Percentiles rank a stretch among this genome's conserved stretches.
phyloP scores from a whole-genome alignment of 176 grass and related monocot species.

The Paspalum vaginatum region DNA sequence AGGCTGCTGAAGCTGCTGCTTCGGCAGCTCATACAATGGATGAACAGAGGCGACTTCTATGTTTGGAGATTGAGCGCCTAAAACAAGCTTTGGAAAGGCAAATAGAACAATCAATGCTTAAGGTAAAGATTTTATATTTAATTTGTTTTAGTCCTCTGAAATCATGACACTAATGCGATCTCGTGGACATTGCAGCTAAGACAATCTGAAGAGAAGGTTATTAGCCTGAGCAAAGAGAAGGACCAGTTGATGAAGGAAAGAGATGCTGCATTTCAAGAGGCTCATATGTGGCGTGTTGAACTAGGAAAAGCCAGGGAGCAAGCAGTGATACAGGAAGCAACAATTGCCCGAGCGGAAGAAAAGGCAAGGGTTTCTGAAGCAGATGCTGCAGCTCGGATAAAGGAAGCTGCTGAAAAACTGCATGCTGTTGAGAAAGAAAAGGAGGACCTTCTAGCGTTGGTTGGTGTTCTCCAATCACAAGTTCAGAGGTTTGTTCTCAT shows the following conservation, averaged over 20 bases:
- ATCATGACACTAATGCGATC: slow-evolving; percentile 26
- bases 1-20: slow-evolving; percentile 82
- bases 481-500: slow-evolving; percentile 70
- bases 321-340: slow-evolving; percentile 85
- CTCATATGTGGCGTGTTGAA: slow-evolving; percentile 90
- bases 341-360: slow-evolving; percentile 80
- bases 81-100: slow-evolving; percentile 70
- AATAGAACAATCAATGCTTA: slow-evolving; percentile 66
- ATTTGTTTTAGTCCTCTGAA: slow-evolving; percentile 11
- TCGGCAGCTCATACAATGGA: slow-evolving; percentile 81
- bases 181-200: slow-evolving; percentile 55
- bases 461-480: slow-evolving; percentile 76
- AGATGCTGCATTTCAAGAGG: slow-evolving; percentile 77
- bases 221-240: slow-evolving; percentile 69
- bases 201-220: slow-evolving; percentile 83
- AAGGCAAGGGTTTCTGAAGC: slow-evolving; percentile 72
- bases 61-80: slow-evolving; percentile 66
- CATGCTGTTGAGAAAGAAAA: slow-evolving; percentile 67
- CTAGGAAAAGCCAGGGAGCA: slow-evolving; percentile 96
- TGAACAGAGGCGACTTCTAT: slow-evolving; percentile 71
- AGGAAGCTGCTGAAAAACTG: slow-evolving; percentile 65
- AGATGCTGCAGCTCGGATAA: slow-evolving; percentile 64
- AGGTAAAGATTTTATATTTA: slow-evolving; percentile 44
- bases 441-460: slow-evolving; percentile 76
- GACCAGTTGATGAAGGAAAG: slow-evolving; percentile 85